A percentile compares a stretch with the other conserved stretches of the same genome.
phyloP scores from a whole-genome alignment of 192 early-diverging fungal genomes.

The Entrophospora sp. region DNA sequence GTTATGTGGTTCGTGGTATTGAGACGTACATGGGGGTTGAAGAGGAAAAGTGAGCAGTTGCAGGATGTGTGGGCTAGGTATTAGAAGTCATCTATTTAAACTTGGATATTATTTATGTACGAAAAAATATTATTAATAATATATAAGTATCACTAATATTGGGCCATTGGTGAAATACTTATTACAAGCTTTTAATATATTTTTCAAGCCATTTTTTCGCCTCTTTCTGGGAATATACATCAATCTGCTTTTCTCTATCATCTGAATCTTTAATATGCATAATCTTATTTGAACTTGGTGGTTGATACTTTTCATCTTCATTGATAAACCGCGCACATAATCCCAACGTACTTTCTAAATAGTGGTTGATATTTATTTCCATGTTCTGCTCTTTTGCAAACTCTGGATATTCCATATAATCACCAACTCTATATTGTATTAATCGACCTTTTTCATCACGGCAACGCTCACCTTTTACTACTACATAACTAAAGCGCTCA shows the following conservation, averaged over 20 bases:
- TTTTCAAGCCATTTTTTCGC: not conserved
- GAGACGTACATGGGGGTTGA: too few species aligned
- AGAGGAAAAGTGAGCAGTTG: too few species aligned
- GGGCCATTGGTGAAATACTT: not conserved
- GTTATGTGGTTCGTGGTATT: too few species aligned
- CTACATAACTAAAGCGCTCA: not conserved
- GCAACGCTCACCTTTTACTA: not conserved
- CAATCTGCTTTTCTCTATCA: conserved; percentile 5
- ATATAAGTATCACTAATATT: not conserved
- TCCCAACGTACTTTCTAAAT: not conserved
- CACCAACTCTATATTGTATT: not conserved
- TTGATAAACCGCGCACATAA: not conserved
- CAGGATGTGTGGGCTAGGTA: not conserved
- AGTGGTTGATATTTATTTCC: not conserved
- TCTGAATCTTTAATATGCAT: not conserved
- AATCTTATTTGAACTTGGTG: not conserved
- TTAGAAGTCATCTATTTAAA: not conserved
- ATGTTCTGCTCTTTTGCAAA: not conserved
- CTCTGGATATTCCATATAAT: not conserved
- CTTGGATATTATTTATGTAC: too few species aligned
- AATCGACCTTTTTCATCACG: not conserved
- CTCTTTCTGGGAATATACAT: not conserved
- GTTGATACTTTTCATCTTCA: not conserved
- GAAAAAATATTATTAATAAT: not conserved
- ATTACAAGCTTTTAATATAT: not conserved